phyloP scores from a whole-genome alignment of 768 basidiomycete genomes.

The Peribolospora kevripleyi region DNA sequence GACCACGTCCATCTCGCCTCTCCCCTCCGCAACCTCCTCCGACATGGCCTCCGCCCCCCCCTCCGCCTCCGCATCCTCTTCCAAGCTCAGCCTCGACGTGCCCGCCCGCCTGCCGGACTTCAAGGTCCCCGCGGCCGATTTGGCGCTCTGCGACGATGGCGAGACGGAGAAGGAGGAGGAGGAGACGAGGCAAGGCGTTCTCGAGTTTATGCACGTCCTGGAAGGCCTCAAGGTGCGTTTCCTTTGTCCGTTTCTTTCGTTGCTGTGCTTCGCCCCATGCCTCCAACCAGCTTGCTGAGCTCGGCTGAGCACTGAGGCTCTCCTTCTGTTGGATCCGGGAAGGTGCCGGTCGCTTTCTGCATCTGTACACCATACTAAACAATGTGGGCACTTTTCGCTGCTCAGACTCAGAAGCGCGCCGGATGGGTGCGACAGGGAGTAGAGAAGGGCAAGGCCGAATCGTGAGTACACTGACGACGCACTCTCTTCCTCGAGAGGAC shows the following conservation, averaged over 20 bases:
- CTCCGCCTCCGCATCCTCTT: too few relatives aligned
- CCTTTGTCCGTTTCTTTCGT: background rate
- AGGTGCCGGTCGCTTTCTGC: background rate
- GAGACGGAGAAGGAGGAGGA: too few relatives aligned
- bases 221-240: slow-evolving; percentile 59
- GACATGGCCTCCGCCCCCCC: too few relatives aligned
- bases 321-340: background rate
- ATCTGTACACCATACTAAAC: background rate
- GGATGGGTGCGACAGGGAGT: slow-evolving; percentile 80
- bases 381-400: background rate
- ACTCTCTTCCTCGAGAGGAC: background rate
- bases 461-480: slow-evolving; percentile 1
- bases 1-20: too few relatives aligned
- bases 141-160: too few relatives aligned
- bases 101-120: too few relatives aligned
- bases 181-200: slow-evolving; percentile 28
- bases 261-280: background rate
- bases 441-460: slow-evolving; percentile 11
- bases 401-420: slow-evolving; percentile 75
- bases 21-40: too few relatives aligned
- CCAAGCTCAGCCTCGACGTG: too few relatives aligned
- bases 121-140: too few relatives aligned
- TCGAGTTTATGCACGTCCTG: slow-evolving; percentile 74
- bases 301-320: background rate
- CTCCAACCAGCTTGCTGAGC: background rate